phyloP scores from a whole-genome alignment of 352 stramenopile species.

The Blastocystis sp. region DNA sequence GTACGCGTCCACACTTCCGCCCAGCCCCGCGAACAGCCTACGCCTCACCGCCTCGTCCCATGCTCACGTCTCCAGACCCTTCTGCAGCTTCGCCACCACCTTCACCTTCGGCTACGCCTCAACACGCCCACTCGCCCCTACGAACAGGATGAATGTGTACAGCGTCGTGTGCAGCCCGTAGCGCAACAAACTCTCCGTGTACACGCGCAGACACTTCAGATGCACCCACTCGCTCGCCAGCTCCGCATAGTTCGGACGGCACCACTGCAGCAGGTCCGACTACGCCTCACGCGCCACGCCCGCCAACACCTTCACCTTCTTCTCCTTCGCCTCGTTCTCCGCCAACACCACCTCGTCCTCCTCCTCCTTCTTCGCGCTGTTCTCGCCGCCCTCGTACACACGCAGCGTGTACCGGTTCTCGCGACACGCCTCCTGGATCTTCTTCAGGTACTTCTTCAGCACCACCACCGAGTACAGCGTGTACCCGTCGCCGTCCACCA shows the following conservation, averaged over 20 bases:
- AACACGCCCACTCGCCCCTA: not conserved
- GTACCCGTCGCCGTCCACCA: not conserved
- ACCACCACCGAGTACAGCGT: constrained; percentile 31
- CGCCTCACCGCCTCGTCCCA: not conserved
- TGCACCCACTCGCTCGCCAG: constrained; percentile 10
- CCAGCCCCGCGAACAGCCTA: constrained; percentile 28
- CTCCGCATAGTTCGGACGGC: constrained; percentile 34
- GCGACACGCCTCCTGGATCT: constrained; percentile 8
- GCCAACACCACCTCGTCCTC: not conserved
- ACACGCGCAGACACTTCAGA: constrained; percentile 38
- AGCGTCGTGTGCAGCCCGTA: not conserved
- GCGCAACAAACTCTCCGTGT: constrained; percentile 11
- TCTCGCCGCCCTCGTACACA: not conserved
- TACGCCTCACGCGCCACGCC: not conserved
- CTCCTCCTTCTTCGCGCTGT: not conserved
- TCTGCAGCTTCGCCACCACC: constrained; percentile 1
- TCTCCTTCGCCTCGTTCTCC: not conserved
- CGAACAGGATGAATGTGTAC: constrained; percentile 12
- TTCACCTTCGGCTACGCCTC: constrained; percentile 18
- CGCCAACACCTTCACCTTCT: constrained; percentile 29
- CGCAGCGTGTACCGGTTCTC: constrained; percentile 40
- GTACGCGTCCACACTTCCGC: constrained; percentile 31
- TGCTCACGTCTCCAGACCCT: not conserved
- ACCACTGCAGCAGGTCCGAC: constrained; percentile 32
- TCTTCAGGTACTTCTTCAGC: not conserved